Evolutionary conservation across 2,329 filamentous ascomycete species (phyloP).

Genomic region (Ilyonectria sp.): DNA sequence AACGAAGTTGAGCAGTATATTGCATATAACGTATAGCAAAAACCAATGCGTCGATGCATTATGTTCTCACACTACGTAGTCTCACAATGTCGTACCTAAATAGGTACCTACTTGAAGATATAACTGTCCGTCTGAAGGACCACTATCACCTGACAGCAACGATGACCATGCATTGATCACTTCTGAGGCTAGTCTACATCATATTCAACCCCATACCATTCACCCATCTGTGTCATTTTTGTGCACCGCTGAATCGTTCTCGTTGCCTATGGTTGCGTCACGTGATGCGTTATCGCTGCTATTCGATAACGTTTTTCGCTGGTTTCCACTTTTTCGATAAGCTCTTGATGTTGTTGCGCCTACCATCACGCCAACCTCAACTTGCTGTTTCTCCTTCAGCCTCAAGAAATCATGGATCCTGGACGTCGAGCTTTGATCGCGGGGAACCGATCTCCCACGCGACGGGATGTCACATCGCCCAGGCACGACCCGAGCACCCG

Average conservation of each 20-base stretch:
- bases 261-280: neutral
- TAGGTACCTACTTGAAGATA: too few relatives aligned
- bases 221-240: neutral
- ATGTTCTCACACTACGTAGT: too few relatives aligned
- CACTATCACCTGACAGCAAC: too few relatives aligned
- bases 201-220: neutral
- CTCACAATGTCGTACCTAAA: too few relatives aligned
- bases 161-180: too few relatives aligned
- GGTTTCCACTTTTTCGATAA: slow-evolving; percentile 19
- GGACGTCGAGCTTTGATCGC: slow-evolving; percentile 69
- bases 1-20: too few relatives aligned
- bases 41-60: too few relatives aligned
- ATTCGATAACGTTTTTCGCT: slow-evolving; percentile 2
- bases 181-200: too few relatives aligned
- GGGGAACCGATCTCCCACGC: slow-evolving; percentile 59
- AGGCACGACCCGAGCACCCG: slow-evolving; percentile 69
- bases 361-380: slow-evolving; percentile 8
- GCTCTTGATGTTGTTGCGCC: neutral
- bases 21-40: too few relatives aligned
- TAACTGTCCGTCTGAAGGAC: too few relatives aligned
- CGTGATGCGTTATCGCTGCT: neutral
- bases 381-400: neutral
- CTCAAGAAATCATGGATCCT: slow-evolving; percentile 64
- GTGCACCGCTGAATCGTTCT: neutral
- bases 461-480: slow-evolving; percentile 68